Evolutionary conservation across 1,139 yeast species (phyloP).

Genomic region (Yamadazyma atlantica): DNA sequence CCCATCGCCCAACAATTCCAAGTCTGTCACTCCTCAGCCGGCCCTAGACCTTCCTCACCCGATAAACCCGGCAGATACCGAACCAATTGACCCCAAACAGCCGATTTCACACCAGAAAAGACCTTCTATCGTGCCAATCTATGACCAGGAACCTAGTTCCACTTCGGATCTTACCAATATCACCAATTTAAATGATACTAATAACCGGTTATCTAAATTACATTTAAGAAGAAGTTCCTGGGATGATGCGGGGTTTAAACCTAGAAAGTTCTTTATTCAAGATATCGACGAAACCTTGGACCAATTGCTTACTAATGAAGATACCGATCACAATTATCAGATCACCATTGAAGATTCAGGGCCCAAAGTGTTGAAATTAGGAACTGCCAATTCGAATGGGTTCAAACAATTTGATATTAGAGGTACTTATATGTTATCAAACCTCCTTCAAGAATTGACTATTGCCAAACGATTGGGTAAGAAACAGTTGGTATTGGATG

Average conservation of each 20-base stretch:
- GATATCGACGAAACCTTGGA: conserved; percentile 74
- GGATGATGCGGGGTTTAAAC: conserved; percentile 50
- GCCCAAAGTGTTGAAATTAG: conserved; percentile 82
- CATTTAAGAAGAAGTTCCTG: conserved; percentile 60
- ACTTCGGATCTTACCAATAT: conserved; percentile 13
- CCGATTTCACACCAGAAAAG: conserved; percentile 11
- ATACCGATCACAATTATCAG: conserved; percentile 82
- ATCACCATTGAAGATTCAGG: conserved; percentile 92
- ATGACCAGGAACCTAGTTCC: conserved; percentile 19
- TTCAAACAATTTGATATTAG: conserved; percentile 69
- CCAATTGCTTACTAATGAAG: conserved; percentile 73
- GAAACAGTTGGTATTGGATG: conserved; percentile 75
- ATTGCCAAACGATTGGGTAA: conserved; percentile 82
- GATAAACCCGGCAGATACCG: too few species aligned
- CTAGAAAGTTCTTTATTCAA: conserved; percentile 65
- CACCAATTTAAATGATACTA: conserved; percentile 5
- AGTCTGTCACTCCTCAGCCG: conserved; percentile 14
- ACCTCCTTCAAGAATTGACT: conserved; percentile 84
- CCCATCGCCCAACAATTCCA: conserved; percentile 9
- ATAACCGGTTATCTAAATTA: conserved; percentile 9
- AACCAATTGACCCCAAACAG: background rate
- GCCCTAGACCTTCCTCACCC: too few species aligned
- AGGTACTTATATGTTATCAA: conserved; percentile 91
- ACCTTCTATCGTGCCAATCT: conserved; percentile 38
- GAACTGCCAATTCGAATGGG: conserved; percentile 85